Conservation (phyloP, 1,284 basidiomycete genomes). For the Golubevia sp. region DNA sequence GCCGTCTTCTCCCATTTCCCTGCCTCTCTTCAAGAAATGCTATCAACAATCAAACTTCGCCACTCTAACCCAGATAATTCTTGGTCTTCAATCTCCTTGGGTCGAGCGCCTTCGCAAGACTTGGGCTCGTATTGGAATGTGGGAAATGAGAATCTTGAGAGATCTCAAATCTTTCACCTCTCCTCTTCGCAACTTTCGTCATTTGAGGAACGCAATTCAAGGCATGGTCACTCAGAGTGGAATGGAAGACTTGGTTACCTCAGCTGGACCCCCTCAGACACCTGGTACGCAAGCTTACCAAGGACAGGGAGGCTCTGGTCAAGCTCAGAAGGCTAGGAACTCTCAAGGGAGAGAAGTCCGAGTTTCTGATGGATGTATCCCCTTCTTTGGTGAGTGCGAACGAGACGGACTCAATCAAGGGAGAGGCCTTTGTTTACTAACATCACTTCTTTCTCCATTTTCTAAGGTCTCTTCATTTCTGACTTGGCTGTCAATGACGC, state of each 20-base stretch:
- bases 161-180: slow-evolving; percentile 76
- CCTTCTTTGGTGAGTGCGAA: slow-evolving; percentile 12
- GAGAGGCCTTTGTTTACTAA: slow-evolving; percentile 71
- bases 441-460: neutral
- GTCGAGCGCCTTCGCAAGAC: slow-evolving; percentile 73
- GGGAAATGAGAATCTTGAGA: slow-evolving; percentile 76
- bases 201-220: slow-evolving; percentile 63
- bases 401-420: slow-evolving; percentile 6
- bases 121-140: slow-evolving; percentile 73
- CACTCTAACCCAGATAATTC: slow-evolving; percentile 78
- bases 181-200: slow-evolving; percentile 73
- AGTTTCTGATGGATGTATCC: slow-evolving; percentile 6
- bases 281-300: neutral
- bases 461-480: slow-evolving; percentile 1
- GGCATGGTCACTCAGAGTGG: slow-evolving; percentile 23
- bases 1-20: neutral
- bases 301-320: neutral
- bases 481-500: slow-evolving; percentile 44
- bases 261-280: slow-evolving; percentile 5
- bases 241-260: slow-evolving; percentile 20
- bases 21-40: slow-evolving; percentile 70
- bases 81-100: slow-evolving; percentile 76
- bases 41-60: slow-evolving; percentile 80
- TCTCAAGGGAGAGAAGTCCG: neutral
- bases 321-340: slow-evolving; percentile 6